phyloP scores from a whole-genome alignment of 2,329 filamentous ascomycete genomes.

The Ophiocordyceps camponoti-leonardi region DNA sequence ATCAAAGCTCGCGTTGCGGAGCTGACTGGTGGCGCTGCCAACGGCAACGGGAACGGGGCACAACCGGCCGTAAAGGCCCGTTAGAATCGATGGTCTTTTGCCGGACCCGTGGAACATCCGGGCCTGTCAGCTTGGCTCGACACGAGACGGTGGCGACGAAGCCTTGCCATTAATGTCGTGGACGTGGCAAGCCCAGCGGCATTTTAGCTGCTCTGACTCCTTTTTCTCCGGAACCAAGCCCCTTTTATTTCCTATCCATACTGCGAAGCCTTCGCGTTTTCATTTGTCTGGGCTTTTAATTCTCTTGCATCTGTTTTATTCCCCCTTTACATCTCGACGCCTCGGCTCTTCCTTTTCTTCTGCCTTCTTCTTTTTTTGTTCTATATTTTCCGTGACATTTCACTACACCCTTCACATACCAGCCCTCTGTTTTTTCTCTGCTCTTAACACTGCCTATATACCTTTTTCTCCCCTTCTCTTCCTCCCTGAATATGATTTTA shows the following conservation, averaged over 20 bases:
- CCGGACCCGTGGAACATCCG: neutral
- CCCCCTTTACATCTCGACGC: neutral
- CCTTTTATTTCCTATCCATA: conserved; percentile 1
- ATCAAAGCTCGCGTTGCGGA: conserved; percentile 97
- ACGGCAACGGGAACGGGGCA: conserved; percentile 20
- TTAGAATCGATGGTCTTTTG: conserved; percentile 5
- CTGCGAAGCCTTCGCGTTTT: conserved; percentile 1
- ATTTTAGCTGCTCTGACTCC: neutral
- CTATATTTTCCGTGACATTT: conserved; percentile 1
- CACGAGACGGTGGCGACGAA: neutral
- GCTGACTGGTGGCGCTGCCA: conserved; percentile 72
- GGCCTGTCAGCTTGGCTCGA: neutral
- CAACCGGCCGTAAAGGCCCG: conserved; percentile 8
- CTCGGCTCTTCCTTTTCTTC: neutral
- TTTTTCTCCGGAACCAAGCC: neutral
- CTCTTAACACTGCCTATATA: neutral
- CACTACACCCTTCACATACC: neutral
- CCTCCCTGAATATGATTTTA: conserved; percentile 11
- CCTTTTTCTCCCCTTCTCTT: neutral
- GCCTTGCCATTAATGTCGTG: neutral
- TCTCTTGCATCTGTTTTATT: neutral
- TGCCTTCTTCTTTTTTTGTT: neutral
- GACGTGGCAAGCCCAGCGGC: neutral
- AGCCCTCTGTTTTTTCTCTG: neutral
- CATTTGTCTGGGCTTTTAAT: conserved; percentile 1